Evolutionary conservation across 805 yeast species (phyloP), one percentile per base, ranked within the genome.

Genomic region (Sugiyamaella valdiviana): DNA sequence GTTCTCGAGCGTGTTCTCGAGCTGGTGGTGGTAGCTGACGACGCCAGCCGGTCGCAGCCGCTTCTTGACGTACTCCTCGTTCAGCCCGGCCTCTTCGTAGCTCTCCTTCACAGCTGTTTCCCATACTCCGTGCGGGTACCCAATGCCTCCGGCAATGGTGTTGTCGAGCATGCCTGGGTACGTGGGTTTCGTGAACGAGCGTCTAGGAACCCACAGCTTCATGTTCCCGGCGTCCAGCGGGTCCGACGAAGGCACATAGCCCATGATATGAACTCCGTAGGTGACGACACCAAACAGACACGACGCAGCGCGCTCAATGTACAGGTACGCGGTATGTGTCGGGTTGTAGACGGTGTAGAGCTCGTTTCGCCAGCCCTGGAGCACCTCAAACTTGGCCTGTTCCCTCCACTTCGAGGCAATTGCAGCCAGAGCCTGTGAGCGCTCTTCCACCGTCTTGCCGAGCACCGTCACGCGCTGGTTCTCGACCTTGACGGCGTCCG

Each of bases 131-230:
- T 78, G 71, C 0, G 95, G 96, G 63, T 82, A 74, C 0, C 95
- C 96, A 3, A 93, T 60, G 0, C 99, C 99, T 1, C 99, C 99
- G 0, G 96, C 99, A 5, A 93, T 85, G 0, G 95, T 88, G 63
- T 90, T 91, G 63, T 93, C 99, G 36, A 90, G 74, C 85, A 79
- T 83, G 0, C 85, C 84, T 0, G 99, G 98, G 68, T 79, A 91
- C 0, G 99, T 93, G 15, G 83, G 83, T 63, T 93, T 93, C 1
- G 80, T 74, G 4, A 70, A 63, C 0, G 97, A 76, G 55, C 99
- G 70, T 52, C 87, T 70, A 0, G 99, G 96, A 7, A 91, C 74
- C 98, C 98, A 93, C 16, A 71, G 44, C 20, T 50, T 49, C 46
- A 55, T 26, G 32, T 46, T 53, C 50, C 84, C 58, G 57, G 77